Evolutionary conservation across 176 grass and related monocot species (phyloP), one percentile per base, ranked within the genome.

Genomic region (Tillandsia leiboldiana): DNA sequence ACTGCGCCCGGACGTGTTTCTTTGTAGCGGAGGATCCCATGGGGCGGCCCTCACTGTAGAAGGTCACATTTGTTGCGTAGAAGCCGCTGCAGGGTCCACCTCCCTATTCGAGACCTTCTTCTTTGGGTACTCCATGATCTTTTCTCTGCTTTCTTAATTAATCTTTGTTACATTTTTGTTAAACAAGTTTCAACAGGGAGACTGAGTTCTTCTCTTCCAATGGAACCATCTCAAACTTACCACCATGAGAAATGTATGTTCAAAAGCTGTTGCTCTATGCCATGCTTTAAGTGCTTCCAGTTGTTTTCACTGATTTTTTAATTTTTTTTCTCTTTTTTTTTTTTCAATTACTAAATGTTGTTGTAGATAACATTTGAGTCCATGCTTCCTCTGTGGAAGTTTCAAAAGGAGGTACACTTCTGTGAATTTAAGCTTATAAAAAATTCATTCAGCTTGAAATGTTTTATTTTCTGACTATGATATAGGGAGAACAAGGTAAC

Each of bases 371-470:
- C 75, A 71, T 82, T 73, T 86, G 87, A 87, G 75, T 85, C n/a
- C 81, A 83, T 64, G 80, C 83, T 42, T 84, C 78, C 77, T 88
- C 91, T 51, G 51, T 90, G 66, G 95, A 93, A 82, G 84, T 90
- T 72, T 89, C 95, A 78, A 87, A 76, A 88, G 78, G 89, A 94
- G 90, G 94, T 99, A 93, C 70, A 26, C 49, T 67, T 54, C 81
- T 69, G 15, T 65, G 48, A n/a, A 29, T 26, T 51, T 65, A 13
- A 28, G 57, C 56, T 49, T 63, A 14, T 69, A 24, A 68, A 73
- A 70, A 54, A 69, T 53, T 73, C 73, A 74, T 33, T 76, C 24
- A 76, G 65, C 82, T 78, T 47, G 12, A 2, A 15, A 64, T 24
- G 28, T 70, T 53, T 74, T 48, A 86, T 72, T 59, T 62, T 70